Percentiles rank a stretch among this genome's conserved stretches.
Evolutionary conservation across 208 protist genomes (phyloP).

Genomic region (Trypanosomatidae sp.): DNA sequence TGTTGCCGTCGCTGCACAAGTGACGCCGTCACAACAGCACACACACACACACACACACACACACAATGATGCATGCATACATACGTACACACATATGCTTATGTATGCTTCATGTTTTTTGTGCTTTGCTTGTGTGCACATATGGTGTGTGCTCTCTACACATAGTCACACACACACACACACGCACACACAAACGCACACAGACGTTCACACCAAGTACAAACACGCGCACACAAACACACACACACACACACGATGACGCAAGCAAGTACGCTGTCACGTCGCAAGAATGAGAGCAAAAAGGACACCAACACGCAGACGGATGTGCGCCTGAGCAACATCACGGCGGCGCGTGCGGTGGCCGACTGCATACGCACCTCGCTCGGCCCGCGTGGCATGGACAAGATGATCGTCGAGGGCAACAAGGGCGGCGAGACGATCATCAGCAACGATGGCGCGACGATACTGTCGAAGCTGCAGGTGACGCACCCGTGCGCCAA

Average conservation of each 20-base stretch:
- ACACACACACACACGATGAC: not conserved
- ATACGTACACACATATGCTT: too few relatives aligned
- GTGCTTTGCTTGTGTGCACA: too few relatives aligned
- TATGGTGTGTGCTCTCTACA: too few relatives aligned
- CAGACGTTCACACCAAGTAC: not conserved
- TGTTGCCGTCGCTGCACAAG: too few relatives aligned
- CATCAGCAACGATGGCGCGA: slow-evolving; percentile 99
- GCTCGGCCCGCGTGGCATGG: slow-evolving; percentile 98
- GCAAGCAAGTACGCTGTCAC: not conserved
- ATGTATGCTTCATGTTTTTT: too few relatives aligned
- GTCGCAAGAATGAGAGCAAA: slow-evolving; percentile 57
- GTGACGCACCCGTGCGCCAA: slow-evolving; percentile 97
- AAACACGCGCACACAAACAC: not conserved
- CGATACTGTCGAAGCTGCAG: slow-evolving; percentile 96
- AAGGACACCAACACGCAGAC: slow-evolving; percentile 85
- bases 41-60: too few relatives aligned
- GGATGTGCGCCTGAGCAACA: slow-evolving; percentile 91
- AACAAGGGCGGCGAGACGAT: slow-evolving; percentile 93
- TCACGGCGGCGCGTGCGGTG: slow-evolving; percentile 90
- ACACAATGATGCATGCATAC: too few relatives aligned
- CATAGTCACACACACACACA: too few relatives aligned
- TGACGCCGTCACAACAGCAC: too few relatives aligned
- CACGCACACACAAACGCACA: not conserved
- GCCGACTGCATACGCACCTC: slow-evolving; percentile 97
- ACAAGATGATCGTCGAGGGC: slow-evolving; percentile 90